Conservation (phyloP, 108 stramenopile genomes). For the Pseudonitzschia multistriata region DNA sequence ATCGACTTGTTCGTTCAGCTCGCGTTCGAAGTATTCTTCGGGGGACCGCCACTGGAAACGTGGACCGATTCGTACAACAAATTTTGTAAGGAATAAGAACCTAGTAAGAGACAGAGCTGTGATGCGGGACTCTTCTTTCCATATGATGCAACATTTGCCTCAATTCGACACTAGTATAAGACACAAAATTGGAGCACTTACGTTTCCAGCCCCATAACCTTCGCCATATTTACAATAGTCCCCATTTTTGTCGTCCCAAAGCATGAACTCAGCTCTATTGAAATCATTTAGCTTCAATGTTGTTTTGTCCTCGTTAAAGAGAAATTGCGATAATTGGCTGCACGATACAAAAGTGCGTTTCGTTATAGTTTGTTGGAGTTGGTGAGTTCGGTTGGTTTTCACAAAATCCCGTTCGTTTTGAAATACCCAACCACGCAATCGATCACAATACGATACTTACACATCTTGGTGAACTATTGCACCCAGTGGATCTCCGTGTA, state of each 20-base stretch:
- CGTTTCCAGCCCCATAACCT: constrained; percentile 35
- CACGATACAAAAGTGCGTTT: not conserved
- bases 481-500: constrained; percentile 65
- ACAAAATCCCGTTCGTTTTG: constrained; percentile 51
- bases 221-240: constrained; percentile 65
- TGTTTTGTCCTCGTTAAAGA: constrained; percentile 38
- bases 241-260: constrained; percentile 45
- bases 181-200: constrained; percentile 14
- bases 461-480: constrained; percentile 67
- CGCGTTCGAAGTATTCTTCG: constrained; percentile 56
- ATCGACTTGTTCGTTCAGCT: constrained; percentile 70
- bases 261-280: constrained; percentile 73
- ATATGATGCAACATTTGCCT: no score
- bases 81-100: not conserved
- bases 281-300: constrained; percentile 77
- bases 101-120: not conserved
- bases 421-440: constrained; percentile 35
- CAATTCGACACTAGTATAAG: not conserved
- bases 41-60: constrained; percentile 49
- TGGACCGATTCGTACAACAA: no score
- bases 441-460: not conserved
- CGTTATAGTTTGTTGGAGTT: not conserved
- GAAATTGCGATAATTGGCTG: constrained; percentile 56
- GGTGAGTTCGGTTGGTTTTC: not conserved
- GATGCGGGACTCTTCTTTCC: not conserved